Base-by-base conservation (phyloP, 345 rosid species). In the Aquilaria sinensis region DNA sequence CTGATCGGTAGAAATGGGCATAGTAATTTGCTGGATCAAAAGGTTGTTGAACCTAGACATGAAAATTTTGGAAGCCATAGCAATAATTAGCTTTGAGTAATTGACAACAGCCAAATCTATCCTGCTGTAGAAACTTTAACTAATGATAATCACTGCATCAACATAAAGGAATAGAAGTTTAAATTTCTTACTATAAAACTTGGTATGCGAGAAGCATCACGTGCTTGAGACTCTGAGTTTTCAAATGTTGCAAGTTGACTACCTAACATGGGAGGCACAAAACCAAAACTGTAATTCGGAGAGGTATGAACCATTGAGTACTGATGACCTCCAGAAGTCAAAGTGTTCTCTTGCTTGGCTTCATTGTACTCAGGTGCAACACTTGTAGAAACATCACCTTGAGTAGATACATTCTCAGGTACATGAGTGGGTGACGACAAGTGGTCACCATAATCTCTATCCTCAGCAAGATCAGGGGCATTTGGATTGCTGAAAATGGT, bases 1-100 rank as follows among this genome's bases (percentile, higher is more conserved):
- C 79, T 7, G 95, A 37, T 60, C 81, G 90, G 70, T 89, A 92
- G 79, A 80, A 81, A 57, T 92, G 96, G 56, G 92, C 88, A 76
- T 85, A 83, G 74, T 80, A 89, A 72, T 81, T 80, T 23, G 92
- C 64, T 63, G 95, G 82, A 82, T 92, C 98, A 83, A 81, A 76
- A 53, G 93, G 87, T 68, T 84, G 96, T 60, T 77, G 93, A 61
- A 85, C 85, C 91, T 85, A 72, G 53, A 71, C 34, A 71, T 30
- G 53, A 71, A 74, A 74, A 32, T 64, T 67, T 48, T 66, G 70
- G 72, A 60, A 66, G 8, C 43, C 43, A 71, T 32, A 67, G 57
- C 6, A 66, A 31, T 48, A 64, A 60, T 58, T 31, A 43, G 74
- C 48, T 65, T 57, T 57, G 57, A 60, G 15, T 13, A 41, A 64